A percentile compares a stretch with the other conserved stretches of the same genome.
phyloP scores from a whole-genome alignment of 305 asterid species.

The Nicotiana rustica region DNA sequence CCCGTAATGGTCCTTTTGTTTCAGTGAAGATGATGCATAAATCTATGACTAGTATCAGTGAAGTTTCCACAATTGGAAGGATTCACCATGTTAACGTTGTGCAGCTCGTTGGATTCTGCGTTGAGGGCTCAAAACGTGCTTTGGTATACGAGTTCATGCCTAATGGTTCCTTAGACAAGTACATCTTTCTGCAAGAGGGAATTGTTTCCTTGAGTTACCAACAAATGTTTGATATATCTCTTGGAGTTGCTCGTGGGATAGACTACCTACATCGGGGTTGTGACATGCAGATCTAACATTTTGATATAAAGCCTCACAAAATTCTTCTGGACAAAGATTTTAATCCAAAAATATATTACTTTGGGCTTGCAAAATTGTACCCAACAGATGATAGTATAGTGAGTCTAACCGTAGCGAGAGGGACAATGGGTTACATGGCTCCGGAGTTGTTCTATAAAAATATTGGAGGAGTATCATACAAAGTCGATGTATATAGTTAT shows the following conservation, averaged over 20 bases:
- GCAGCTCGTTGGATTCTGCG: constrained; percentile 39
- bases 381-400: constrained; percentile 38
- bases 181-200: constrained; percentile 34
- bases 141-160: constrained; percentile 40
- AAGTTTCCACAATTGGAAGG: constrained; percentile 42
- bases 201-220: constrained; percentile 37
- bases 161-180: constrained; percentile 39
- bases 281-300: constrained; percentile 53
- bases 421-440: constrained; percentile 55
- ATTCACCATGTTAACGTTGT: constrained; percentile 41
- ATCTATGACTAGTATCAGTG: constrained; percentile 43
- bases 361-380: constrained; percentile 49
- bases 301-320: constrained; percentile 57
- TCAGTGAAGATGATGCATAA: constrained; percentile 43
- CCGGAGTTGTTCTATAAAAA: constrained; percentile 49
- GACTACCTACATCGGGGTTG: constrained; percentile 55
- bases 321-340: constrained; percentile 49
- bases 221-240: constrained; percentile 48
- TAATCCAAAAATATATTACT: constrained; percentile 51
- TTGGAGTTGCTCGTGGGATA: constrained; percentile 57
- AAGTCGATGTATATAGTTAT: constrained; percentile 53
- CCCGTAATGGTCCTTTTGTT: constrained; percentile 49
- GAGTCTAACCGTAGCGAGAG: constrained; percentile 44
- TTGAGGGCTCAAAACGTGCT: constrained; percentile 37
- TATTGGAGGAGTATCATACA: constrained; percentile 52